Conservation (phyloP, 768 basidiomycete genomes). For the Trametes elegans region DNA sequence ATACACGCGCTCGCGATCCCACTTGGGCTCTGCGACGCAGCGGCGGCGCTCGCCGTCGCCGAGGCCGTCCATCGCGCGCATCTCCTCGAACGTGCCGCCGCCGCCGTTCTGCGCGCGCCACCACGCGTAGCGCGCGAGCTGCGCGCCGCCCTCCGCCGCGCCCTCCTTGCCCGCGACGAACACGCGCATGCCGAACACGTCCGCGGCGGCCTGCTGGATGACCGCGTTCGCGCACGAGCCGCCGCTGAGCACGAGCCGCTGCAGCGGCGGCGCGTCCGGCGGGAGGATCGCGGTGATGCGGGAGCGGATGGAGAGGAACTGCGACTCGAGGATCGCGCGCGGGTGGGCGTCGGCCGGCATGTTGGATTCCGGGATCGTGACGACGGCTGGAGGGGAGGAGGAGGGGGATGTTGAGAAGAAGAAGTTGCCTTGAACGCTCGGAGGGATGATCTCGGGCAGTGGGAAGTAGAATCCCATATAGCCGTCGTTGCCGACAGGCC, state of each 20-base stretch:
- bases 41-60: constrained; percentile 50
- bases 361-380: constrained; percentile 23
- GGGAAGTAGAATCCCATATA: constrained; percentile 77
- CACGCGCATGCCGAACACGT: constrained; percentile 75
- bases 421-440: constrained; percentile 69
- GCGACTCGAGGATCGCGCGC: constrained; percentile 80
- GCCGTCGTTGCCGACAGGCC: constrained; percentile 57
- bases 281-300: constrained; percentile 70
- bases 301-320: constrained; percentile 77
- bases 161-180: constrained; percentile 70
- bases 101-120: constrained; percentile 49
- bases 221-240: constrained; percentile 73
- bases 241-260: constrained; percentile 73
- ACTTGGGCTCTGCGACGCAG: constrained; percentile 59
- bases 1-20: constrained; percentile 47
- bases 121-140: constrained; percentile 71
- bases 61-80: constrained; percentile 49
- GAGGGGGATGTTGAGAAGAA: constrained; percentile 46
- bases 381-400: constrained; percentile 7
- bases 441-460: constrained; percentile 85
- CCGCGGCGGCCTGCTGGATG: constrained; percentile 73
- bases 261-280: constrained; percentile 49
- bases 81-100: constrained; percentile 60
- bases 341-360: constrained; percentile 54
- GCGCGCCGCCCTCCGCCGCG: constrained; percentile 68